These are phyloP conservation scores for Kluyveromyces wickerhamii DNA, from an alignment of 805 yeast species.

Conservation along the genomic window DNA sequence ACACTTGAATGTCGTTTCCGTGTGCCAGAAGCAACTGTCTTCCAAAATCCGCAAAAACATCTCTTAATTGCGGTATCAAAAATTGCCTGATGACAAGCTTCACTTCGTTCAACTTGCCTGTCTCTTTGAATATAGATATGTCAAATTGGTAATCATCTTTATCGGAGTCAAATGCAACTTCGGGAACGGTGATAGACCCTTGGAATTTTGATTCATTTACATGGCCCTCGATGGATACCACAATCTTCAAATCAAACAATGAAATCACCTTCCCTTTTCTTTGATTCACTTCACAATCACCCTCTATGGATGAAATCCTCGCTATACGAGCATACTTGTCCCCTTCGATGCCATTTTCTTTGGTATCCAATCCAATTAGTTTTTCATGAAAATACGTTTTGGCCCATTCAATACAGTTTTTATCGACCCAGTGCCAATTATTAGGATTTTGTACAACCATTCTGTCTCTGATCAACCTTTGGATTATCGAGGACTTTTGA, in stretches of 20 bases:
- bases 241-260: slow-evolving; percentile 71
- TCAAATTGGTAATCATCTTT: slow-evolving; percentile 81
- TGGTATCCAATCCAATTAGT: slow-evolving; percentile 42
- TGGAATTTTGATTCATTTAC: slow-evolving; percentile 34
- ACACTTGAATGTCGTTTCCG: slow-evolving; percentile 83
- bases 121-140: slow-evolving; percentile 50
- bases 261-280: slow-evolving; percentile 95
- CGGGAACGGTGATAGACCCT: slow-evolving; percentile 83
- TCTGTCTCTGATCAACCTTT: too few species aligned
- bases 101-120: slow-evolving; percentile 43
- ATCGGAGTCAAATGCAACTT: slow-evolving; percentile 87
- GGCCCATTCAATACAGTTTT: slow-evolving; percentile 92
- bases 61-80: slow-evolving; percentile 65
- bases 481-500: too few species aligned
- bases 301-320: slow-evolving; percentile 51
- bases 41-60: slow-evolving; percentile 58
- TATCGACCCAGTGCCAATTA: slow-evolving; percentile 99
- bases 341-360: slow-evolving; percentile 20
- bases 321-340: slow-evolving; percentile 29
- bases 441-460: slow-evolving; percentile 97
- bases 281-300: slow-evolving; percentile 96
- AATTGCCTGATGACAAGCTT: slow-evolving; percentile 44
- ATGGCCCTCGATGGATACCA: slow-evolving; percentile 48
- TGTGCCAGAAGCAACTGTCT: slow-evolving; percentile 64
- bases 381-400: slow-evolving; percentile 61